Conservation (phyloP, 257 asterid species). For the Scutellaria barbata region DNA sequence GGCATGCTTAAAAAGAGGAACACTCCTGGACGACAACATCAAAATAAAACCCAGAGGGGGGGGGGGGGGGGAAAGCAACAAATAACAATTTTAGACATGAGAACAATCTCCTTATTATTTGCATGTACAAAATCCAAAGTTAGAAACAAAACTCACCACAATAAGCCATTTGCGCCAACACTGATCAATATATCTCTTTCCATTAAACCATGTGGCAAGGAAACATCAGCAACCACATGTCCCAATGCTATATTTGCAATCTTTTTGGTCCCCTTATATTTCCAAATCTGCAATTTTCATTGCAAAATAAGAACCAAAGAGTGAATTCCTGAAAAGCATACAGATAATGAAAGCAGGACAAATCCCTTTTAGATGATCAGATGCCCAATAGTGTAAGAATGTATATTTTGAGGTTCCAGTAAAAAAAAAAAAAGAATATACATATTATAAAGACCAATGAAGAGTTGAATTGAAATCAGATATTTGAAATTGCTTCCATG, state of each 20-base stretch:
- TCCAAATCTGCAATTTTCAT: conserved; percentile 61
- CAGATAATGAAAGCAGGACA: not conserved
- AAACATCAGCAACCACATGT: conserved; percentile 56
- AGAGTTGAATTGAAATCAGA: not conserved
- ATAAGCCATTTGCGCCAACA: conserved; percentile 54
- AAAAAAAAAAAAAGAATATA: not conserved
- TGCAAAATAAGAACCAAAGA: conserved; percentile 23
- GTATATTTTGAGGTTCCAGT: conserved; percentile 1
- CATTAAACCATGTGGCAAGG: conserved; percentile 53
- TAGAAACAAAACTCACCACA: conserved; percentile 54
- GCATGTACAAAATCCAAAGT: conserved; percentile 3
- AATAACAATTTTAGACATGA: conserved; percentile 12
- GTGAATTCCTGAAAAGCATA: conserved; percentile 11
- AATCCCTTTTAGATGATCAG: not conserved
- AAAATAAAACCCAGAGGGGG: not conserved
- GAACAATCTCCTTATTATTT: conserved; percentile 18
- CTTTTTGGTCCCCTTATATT: conserved; percentile 56
- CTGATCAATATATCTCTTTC: conserved; percentile 63
- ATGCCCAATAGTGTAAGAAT: not conserved
- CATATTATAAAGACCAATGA: not conserved
- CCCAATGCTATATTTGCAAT: conserved; percentile 62
- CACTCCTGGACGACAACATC: not conserved
- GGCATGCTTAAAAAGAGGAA: not conserved
- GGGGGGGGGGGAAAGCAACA: not conserved
- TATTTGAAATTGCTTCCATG: not conserved